phyloP scores from a whole-genome alignment of 352 stramenopile genomes.

The Globisporangium okanoganense region DNA sequence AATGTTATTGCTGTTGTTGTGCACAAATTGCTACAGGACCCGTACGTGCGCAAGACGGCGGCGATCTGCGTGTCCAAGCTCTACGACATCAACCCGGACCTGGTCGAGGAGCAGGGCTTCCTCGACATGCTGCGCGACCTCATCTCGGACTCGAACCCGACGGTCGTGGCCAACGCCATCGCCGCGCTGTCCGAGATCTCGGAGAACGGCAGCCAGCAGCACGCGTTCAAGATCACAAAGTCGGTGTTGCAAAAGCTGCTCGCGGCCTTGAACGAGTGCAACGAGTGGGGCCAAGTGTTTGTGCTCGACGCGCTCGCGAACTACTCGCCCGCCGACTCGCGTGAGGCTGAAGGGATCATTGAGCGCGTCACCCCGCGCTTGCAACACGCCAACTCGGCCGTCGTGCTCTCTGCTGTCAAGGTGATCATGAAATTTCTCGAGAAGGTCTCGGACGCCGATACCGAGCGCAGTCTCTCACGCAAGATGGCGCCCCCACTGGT shows the following conservation, averaged over 20 bases:
- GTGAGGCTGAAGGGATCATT: slow-evolving; percentile 98
- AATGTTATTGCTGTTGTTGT: not conserved
- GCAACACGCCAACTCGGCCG: slow-evolving; percentile 98
- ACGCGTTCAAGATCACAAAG: slow-evolving; percentile 94
- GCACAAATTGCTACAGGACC: slow-evolving; percentile 57
- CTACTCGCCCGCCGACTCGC: slow-evolving; percentile 93
- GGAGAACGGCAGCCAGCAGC: slow-evolving; percentile 90
- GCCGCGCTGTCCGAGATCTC: slow-evolving; percentile 97
- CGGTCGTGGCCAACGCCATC: slow-evolving; percentile 98
- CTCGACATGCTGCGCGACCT: slow-evolving; percentile 96
- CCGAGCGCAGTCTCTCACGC: slow-evolving; percentile 82
- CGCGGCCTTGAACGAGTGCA: slow-evolving; percentile 98
- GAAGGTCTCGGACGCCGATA: slow-evolving; percentile 94
- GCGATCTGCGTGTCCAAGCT: slow-evolving; percentile 99
- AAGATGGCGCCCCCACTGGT: slow-evolving; percentile 99
- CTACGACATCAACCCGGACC: slow-evolving; percentile 98
- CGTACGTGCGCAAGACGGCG: slow-evolving; percentile 99
- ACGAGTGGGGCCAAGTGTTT: slow-evolving; percentile 99
- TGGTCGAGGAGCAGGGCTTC: slow-evolving; percentile 96
- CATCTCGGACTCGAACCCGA: slow-evolving; percentile 97
- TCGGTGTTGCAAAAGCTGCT: slow-evolving; percentile 98
- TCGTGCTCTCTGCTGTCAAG: slow-evolving; percentile 98
- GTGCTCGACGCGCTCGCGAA: slow-evolving; percentile 96
- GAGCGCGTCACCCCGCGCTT: slow-evolving; percentile 97
- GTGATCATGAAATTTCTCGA: slow-evolving; percentile 96